A percentile compares a stretch with the other conserved stretches of the same genome.
phyloP scores from a whole-genome alignment of 345 rosid genomes.

The Durio zibethinus region DNA sequence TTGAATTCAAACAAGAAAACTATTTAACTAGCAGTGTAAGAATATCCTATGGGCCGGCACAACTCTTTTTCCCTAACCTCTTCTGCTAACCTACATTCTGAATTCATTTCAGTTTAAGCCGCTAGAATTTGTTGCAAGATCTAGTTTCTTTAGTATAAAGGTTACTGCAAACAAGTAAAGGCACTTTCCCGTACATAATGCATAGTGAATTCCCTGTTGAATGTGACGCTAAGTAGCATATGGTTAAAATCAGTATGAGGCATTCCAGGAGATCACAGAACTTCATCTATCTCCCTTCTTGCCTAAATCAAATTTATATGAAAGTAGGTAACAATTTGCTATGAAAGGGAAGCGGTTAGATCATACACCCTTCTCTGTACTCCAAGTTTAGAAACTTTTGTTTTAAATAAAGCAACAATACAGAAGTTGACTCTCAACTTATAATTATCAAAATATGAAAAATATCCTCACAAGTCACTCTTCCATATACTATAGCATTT shows the following conservation, averaged over 20 bases:
- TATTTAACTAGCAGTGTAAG: background rate
- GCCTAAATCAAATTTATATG: background rate
- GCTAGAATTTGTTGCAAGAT: background rate
- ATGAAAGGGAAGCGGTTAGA: background rate
- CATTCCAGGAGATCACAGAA: background rate
- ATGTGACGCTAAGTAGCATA: background rate
- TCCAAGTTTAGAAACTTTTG: conserved; percentile 7
- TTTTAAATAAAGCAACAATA: conserved; percentile 6
- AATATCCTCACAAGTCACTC: background rate
- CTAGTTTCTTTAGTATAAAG: background rate
- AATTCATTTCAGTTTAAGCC: background rate
- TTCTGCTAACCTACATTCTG: background rate
- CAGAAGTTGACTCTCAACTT: background rate
- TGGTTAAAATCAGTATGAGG: background rate
- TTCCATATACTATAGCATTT: background rate
- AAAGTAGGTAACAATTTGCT: background rate
- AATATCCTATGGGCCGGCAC: background rate
- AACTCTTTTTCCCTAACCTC: background rate
- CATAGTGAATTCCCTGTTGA: background rate
- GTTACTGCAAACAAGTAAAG: background rate
- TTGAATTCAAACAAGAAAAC: background rate
- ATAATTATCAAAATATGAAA: background rate
- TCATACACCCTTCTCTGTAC: background rate
- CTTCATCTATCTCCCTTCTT: background rate
- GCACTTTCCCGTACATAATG: background rate